Conservation (phyloP, 768 basidiomycete species). For the Leucocoprinus leucothites region DNA sequence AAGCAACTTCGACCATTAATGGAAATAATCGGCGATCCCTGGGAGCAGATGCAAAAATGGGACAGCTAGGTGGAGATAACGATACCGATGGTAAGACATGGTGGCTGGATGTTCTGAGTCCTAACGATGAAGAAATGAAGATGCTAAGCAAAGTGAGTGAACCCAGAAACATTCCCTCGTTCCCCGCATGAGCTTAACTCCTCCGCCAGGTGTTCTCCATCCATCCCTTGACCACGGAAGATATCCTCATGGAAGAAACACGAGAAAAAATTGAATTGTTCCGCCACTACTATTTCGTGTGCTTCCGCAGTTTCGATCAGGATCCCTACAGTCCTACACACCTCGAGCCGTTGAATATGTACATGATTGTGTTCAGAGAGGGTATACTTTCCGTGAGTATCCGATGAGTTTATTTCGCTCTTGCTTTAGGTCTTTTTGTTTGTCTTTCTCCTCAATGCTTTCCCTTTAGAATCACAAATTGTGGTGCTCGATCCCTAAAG, state of each 20-base stretch:
- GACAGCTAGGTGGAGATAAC: slow-evolving; percentile 18
- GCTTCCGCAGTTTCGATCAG: slow-evolving; percentile 99
- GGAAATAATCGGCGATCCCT: slow-evolving; percentile 4
- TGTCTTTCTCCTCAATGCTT: not conserved
- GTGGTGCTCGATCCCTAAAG: too few relatives aligned
- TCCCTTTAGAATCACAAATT: too few relatives aligned
- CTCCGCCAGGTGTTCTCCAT: slow-evolving; percentile 81
- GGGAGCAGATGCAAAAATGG: slow-evolving; percentile 15
- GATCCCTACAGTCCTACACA: slow-evolving; percentile 96
- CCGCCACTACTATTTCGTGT: slow-evolving; percentile 97
- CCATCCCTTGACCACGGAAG: slow-evolving; percentile 97
- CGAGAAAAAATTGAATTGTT: slow-evolving; percentile 99
- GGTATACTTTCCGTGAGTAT: slow-evolving; percentile 80
- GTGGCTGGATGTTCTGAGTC: slow-evolving; percentile 94
- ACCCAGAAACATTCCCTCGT: slow-evolving; percentile 1
- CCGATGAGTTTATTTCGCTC: not conserved
- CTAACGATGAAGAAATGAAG: slow-evolving; percentile 99
- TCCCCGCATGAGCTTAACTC: not conserved
- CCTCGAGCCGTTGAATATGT: slow-evolving; percentile 98
- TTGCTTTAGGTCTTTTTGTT: slow-evolving; percentile 23
- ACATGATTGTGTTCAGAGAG: slow-evolving; percentile 98
- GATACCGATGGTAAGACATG: slow-evolving; percentile 80
- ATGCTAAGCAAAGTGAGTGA: slow-evolving; percentile 80
- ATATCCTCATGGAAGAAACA: slow-evolving; percentile 99
- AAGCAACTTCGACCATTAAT: not conserved